phyloP scores from a whole-genome alignment of 148 eudicot species.

The Vaccinium corymbosum region DNA sequence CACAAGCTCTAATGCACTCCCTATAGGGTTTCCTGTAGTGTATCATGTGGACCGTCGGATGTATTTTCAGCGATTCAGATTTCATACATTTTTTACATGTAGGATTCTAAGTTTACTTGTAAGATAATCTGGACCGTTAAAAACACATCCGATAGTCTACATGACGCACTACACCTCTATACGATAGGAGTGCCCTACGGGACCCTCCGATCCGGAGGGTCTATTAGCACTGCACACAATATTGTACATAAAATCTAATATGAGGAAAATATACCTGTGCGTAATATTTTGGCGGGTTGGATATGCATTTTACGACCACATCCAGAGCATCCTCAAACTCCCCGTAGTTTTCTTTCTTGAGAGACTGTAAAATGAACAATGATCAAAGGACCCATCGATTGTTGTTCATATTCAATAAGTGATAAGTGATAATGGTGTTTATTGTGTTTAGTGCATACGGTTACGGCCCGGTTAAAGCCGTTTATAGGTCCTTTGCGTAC shows the following conservation, averaged over 20 bases:
- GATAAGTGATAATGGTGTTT: neutral
- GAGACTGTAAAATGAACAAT: slow-evolving; percentile 32
- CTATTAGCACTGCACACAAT: neutral
- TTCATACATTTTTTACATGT: too few species aligned
- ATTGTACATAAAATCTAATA: neutral
- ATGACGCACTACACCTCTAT: too few species aligned
- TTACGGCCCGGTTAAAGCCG: neutral
- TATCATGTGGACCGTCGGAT: too few species aligned
- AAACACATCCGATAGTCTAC: too few species aligned
- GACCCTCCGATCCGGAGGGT: too few species aligned
- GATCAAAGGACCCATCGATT: neutral
- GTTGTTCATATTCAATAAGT: neutral
- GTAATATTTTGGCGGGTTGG: slow-evolving; percentile 56
- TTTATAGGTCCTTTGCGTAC: neutral
- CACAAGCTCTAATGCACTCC: too few species aligned
- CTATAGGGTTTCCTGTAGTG: too few species aligned
- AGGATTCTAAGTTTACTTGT: too few species aligned
- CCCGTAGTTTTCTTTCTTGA: slow-evolving; percentile 39
- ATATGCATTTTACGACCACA: slow-evolving; percentile 47
- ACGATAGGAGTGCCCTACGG: too few species aligned
- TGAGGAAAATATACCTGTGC: slow-evolving; percentile 42
- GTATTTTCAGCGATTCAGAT: too few species aligned
- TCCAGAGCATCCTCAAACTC: slow-evolving; percentile 58
- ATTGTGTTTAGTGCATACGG: neutral
- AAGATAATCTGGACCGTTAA: too few species aligned